These are phyloP conservation scores for Chloris gayana DNA, from an alignment of 176 grass and related monocot genomes.

Conservation along the genomic window DNA sequence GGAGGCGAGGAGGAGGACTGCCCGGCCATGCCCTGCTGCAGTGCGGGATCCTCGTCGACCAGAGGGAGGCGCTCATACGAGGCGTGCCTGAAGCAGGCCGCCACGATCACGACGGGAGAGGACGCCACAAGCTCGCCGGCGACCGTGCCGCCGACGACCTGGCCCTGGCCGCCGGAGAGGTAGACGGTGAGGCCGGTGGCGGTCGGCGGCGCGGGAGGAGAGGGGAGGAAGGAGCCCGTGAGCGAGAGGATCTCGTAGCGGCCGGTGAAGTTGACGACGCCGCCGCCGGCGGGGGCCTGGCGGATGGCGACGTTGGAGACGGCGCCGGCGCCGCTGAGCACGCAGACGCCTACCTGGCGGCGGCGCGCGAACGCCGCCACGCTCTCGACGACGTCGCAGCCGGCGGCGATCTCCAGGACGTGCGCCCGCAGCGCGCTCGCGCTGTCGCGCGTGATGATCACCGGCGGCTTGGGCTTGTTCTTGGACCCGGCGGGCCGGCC, in stretches of 20 bases:
- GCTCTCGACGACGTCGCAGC: conserved; percentile 87
- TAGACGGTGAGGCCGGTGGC: conserved; percentile 84
- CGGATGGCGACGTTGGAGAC: conserved; percentile 73
- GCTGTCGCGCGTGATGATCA: conserved; percentile 97
- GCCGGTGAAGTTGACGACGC: conserved; percentile 62
- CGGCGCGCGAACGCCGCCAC: conserved; percentile 72
- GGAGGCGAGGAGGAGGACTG: conserved; percentile 65
- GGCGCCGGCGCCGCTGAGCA: conserved; percentile 77
- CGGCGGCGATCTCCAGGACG: conserved; percentile 85
- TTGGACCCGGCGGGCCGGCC: conserved; percentile 89
- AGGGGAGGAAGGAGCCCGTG: conserved; percentile 83
- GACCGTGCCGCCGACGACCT: conserved; percentile 69
- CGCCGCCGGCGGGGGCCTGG: conserved; percentile 47
- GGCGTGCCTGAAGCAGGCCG: conserved; percentile 94
- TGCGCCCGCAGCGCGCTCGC: conserved; percentile 81
- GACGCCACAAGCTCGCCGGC: conserved; percentile 72
- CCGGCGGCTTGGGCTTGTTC: conserved; percentile 95
- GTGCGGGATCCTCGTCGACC: conserved; percentile 67
- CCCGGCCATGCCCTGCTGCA: conserved; percentile 37
- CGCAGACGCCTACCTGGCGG: conserved; percentile 79
- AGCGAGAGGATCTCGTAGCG: conserved; percentile 94
- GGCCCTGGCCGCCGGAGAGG: conserved; percentile 82
- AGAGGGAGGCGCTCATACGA: conserved; percentile 87
- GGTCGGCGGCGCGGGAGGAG: conserved; percentile 67
- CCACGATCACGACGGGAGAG: conserved; percentile 83